phyloP scores from a whole-genome alignment of 768 basidiomycete genomes.

The Sarcomyxa edulis region DNA sequence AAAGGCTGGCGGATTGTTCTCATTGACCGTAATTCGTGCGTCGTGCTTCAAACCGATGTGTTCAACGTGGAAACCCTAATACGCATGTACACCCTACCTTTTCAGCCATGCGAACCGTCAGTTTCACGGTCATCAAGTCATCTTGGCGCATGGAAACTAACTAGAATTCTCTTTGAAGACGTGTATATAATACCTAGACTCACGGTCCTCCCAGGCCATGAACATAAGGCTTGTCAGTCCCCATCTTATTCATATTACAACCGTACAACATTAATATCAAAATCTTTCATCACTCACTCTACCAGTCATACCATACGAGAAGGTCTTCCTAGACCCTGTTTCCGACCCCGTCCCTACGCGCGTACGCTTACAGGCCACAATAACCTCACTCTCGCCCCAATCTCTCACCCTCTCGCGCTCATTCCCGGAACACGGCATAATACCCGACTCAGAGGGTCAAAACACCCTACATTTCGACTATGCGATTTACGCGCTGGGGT shows the following conservation, averaged over 20 bases:
- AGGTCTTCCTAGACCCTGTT: conserved; percentile 39
- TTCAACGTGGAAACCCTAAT: not conserved
- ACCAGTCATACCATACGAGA: conserved; percentile 50
- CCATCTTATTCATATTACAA: too few species aligned
- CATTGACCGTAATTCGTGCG: conserved; percentile 57
- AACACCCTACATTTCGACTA: conserved; percentile 47
- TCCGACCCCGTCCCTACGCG: conserved; percentile 17
- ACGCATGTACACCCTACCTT: too few species aligned
- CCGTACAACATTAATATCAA: too few species aligned
- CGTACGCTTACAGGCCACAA: conserved; percentile 38
- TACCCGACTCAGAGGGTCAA: too few species aligned
- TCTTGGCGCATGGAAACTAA: not conserved
- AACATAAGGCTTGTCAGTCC: conserved; percentile 57
- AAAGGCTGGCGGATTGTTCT: conserved; percentile 49
- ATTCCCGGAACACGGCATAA: conserved; percentile 41
- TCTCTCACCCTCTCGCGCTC: conserved; percentile 39
- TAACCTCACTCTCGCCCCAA: conserved; percentile 32
- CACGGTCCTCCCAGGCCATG: conserved; percentile 53
- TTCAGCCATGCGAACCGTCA: conserved; percentile 44
- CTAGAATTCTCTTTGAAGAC: conserved; percentile 27
- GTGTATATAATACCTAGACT: conserved; percentile 57
- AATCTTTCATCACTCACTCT: not conserved
- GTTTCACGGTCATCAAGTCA: conserved; percentile 6
- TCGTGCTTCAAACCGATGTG: conserved; percentile 5
- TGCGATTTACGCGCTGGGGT: conserved; percentile 57